phyloP scores from a whole-genome alignment of 148 eudicot species.

The Rhododendron henanense region DNA sequence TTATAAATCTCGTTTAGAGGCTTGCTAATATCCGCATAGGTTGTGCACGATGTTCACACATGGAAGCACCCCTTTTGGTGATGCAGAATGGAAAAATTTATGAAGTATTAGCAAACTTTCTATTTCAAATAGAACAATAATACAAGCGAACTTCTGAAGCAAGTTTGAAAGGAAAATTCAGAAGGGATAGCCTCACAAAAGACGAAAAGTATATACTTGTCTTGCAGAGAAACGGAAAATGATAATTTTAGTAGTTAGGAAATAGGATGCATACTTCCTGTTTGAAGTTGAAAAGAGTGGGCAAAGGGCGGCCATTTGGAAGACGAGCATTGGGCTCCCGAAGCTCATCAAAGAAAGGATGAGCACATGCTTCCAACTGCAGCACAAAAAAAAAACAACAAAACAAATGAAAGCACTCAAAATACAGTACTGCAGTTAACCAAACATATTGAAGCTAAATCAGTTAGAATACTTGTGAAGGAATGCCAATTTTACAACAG shows the following conservation, averaged over 20 bases:
- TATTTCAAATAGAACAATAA: not conserved
- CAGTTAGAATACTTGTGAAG: not conserved
- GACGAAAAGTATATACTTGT: not conserved
- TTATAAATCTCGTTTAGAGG: not conserved
- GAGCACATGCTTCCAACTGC: constrained; percentile 94
- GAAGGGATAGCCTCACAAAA: not conserved
- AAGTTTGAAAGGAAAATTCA: not conserved
- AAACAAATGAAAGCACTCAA: not conserved
- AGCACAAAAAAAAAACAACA: constrained; percentile 1
- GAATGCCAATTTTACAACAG: not conserved
- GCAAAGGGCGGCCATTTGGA: constrained; percentile 83
- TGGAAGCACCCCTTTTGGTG: not conserved
- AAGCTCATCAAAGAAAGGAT: constrained; percentile 93
- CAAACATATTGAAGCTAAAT: not conserved
- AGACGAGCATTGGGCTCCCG: constrained; percentile 90
- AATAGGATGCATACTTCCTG: constrained; percentile 62
- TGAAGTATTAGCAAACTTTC: not conserved
- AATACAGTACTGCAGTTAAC: not conserved
- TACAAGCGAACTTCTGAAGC: not conserved
- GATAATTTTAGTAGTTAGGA: constrained; percentile 4
- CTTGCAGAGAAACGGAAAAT: not conserved
- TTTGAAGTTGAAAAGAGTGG: constrained; percentile 86
- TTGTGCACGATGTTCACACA: not conserved
- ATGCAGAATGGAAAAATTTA: not conserved
- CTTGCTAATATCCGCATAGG: not conserved